A percentile compares a stretch with the other conserved stretches of the same genome.
phyloP scores from a whole-genome alignment of 2,329 filamentous ascomycete species.

The Colletotrichum acutatum region DNA sequence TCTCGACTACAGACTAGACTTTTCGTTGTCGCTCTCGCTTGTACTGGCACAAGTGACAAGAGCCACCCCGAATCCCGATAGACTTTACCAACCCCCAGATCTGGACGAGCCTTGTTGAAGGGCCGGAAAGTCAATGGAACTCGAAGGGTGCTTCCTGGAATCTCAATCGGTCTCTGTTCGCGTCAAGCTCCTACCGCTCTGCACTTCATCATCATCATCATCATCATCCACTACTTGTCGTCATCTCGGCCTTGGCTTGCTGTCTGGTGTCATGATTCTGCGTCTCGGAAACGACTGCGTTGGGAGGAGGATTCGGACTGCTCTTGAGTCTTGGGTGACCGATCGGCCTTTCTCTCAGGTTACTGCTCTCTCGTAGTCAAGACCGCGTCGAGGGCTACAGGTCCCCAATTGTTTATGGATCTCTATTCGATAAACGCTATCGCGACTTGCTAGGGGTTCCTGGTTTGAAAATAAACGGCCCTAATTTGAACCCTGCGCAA shows the following conservation, averaged over 20 bases:
- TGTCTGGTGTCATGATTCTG: neutral
- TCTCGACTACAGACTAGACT: neutral
- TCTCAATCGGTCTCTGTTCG: neutral
- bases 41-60: neutral
- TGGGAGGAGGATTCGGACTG: neutral
- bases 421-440: conserved; percentile 16
- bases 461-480: conserved; percentile 24
- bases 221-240: neutral
- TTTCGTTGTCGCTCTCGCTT: conserved; percentile 18
- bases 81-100: conserved; percentile 10
- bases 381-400: neutral
- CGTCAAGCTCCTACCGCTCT: conserved; percentile 8
- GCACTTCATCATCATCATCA: neutral
- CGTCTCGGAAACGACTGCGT: neutral
- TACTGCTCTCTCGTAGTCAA: neutral
- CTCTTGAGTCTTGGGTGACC: neutral
- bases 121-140: conserved; percentile 3
- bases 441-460: conserved; percentile 15
- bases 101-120: neutral
- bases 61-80: conserved; percentile 16
- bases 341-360: neutral
- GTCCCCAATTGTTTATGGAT: conserved; percentile 14
- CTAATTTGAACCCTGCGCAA: conserved; percentile 31
- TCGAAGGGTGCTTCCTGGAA: neutral
- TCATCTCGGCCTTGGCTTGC: conserved; percentile 9